Evolutionary conservation across 2,329 filamentous ascomycete genomes (phyloP), one percentile per base, ranked within the genome.

Genomic region (Hymenoscyphus albidus): DNA sequence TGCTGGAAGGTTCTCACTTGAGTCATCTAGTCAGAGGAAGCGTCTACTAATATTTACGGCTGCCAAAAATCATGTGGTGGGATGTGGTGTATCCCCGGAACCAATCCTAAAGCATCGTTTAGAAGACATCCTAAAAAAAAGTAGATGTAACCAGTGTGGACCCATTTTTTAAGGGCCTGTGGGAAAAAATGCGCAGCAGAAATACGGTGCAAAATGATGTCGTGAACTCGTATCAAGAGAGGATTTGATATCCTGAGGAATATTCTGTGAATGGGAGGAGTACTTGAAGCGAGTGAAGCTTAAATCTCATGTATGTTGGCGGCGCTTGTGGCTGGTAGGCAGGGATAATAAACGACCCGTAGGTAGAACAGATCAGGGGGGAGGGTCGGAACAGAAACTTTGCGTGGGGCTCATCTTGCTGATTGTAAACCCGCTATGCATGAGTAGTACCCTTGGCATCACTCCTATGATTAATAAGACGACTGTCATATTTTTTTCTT

Each of bases 1-100:
- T n/a, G 55, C 55, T 59, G 14, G 38, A 58, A 63, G 32, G 22
- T 63, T 63, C 62, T 59, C 62, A 63, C 62, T 63, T 40, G 62
- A 59, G 60, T 56, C 44, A 57, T 51, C 31, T 40, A 62, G 32
- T 31, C 56, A 40, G 39, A 56, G 22, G 16, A 32, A 35, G 18
- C n/a, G 32, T n/a, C 51, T 56, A 62, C 35, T 62, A 32, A 40
- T 27, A 38, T 44, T 35, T 57, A 42, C 10, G 60, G 48, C 60
- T 40, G 44, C 55, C 31, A 39, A n/a, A 38, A 35, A 38, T 10
- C 9, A 51, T 18, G 14, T 12, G 18, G 48, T 27, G 12, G 48
- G 48, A 54, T 22, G 22, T 27, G 18, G 9, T 54, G 22, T 54
- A 14, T 54, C 48, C 27, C 48, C 48, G 48, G 22, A 54, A 12